These are phyloP conservation scores for Saururus chinensis DNA, from an alignment of 164 flowering plant genomes.

Conservation along the genomic window DNA sequence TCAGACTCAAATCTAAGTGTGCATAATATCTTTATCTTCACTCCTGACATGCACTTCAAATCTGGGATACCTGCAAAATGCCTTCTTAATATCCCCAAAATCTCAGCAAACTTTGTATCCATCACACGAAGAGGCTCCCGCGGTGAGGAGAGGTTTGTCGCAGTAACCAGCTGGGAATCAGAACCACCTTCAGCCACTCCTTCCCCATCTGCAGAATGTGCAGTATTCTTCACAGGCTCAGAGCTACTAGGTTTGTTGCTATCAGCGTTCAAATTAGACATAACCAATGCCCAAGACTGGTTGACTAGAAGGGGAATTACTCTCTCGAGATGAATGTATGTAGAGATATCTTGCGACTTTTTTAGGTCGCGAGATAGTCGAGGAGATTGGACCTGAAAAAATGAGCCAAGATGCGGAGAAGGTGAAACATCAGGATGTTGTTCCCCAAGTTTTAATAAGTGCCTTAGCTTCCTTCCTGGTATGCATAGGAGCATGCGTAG, in stretches of 20 bases:
- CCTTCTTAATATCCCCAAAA: constrained; percentile 46
- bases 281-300: constrained; percentile 77
- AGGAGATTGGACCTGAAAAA: constrained; percentile 51
- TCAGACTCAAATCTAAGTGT: constrained; percentile 59
- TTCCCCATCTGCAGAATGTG: constrained; percentile 14
- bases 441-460: constrained; percentile 55
- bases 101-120: constrained; percentile 68
- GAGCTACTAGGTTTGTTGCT: constrained; percentile 19
- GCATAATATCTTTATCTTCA: constrained; percentile 62
- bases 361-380: constrained; percentile 30
- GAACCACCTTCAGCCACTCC: constrained; percentile 20
- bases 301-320: constrained; percentile 55
- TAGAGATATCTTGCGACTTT: constrained; percentile 47
- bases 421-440: constrained; percentile 59
- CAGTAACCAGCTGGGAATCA: constrained; percentile 15
- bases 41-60: constrained; percentile 67
- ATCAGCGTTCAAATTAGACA: constrained; percentile 33
- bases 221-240: constrained; percentile 36
- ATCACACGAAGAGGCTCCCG: constrained; percentile 67
- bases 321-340: constrained; percentile 69
- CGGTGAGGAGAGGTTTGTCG: constrained; percentile 18
- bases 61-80: constrained; percentile 86
- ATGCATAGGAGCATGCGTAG: constrained; percentile 76
- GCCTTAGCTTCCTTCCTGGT: constrained; percentile 85
- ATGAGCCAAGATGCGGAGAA: constrained; percentile 46